Percentiles rank a stretch among this genome's conserved stretches.
Evolutionary conservation across 495 filamentous ascomycete species (phyloP).

Genomic region (Xylaria castorea): DNA sequence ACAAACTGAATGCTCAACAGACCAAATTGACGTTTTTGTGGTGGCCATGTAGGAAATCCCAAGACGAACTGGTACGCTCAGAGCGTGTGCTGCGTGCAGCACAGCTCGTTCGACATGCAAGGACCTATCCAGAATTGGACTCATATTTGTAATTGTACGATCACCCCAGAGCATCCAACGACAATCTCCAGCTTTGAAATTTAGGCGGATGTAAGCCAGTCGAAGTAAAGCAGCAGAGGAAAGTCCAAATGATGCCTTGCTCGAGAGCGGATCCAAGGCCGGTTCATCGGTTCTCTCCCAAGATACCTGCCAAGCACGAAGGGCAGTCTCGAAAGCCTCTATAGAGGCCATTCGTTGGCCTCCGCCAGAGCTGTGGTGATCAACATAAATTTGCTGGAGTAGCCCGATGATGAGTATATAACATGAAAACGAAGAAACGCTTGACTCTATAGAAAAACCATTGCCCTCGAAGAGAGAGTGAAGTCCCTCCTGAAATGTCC

Average conservation of each 20-base stretch:
- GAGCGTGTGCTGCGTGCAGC: conserved; percentile 59
- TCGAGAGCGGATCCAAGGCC: conserved; percentile 59
- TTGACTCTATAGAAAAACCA: conserved; percentile 41
- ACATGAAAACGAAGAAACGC: conserved; percentile 57
- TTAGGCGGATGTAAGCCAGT: conserved; percentile 60
- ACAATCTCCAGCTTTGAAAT: conserved; percentile 56
- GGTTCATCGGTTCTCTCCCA: conserved; percentile 62
- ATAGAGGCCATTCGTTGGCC: conserved; percentile 49
- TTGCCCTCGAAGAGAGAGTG: conserved; percentile 48
- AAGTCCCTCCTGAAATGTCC: conserved; percentile 56
- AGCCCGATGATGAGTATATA: conserved; percentile 63
- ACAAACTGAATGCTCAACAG: conserved; percentile 56
- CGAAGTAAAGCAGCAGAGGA: conserved; percentile 62
- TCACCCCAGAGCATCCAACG: conserved; percentile 58
- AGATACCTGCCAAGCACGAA: conserved; percentile 59
- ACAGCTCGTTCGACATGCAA: conserved; percentile 58
- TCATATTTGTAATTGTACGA: conserved; percentile 52
- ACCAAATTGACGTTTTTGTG: conserved; percentile 63
- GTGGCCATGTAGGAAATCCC: conserved; percentile 60
- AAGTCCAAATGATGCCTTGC: conserved; percentile 61
- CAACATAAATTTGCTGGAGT: conserved; percentile 62
- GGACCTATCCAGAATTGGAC: conserved; percentile 52
- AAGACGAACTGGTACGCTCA: conserved; percentile 61
- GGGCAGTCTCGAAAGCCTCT: conserved; percentile 29
- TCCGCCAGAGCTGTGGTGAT: conserved; percentile 30